Percentiles rank a stretch among this genome's conserved stretches.
These are phyloP conservation scores for Saturnispora mendoncae DNA, from an alignment of 805 yeast genomes.

Conservation along the genomic window DNA sequence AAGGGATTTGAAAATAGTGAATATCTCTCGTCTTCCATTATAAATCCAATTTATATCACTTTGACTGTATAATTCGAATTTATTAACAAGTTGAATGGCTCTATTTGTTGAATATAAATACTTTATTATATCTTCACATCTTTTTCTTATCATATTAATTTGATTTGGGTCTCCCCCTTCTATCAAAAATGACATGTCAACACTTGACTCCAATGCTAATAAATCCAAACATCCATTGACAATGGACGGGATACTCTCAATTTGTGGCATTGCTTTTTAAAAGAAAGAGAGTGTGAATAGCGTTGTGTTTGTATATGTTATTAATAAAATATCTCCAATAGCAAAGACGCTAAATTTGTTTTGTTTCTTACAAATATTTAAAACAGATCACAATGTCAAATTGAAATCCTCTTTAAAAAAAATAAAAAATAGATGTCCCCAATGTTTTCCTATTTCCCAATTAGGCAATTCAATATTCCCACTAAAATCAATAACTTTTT, in stretches of 20 bases:
- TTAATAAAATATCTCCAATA: too few relatives aligned
- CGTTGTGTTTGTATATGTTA: too few relatives aligned
- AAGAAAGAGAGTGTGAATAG: too few relatives aligned
- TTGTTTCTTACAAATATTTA: conserved; percentile 35
- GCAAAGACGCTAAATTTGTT: too few relatives aligned
- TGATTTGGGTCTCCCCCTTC: background rate
- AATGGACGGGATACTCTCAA: conserved; percentile 4
- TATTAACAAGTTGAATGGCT: conserved; percentile 1
- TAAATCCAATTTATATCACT: conserved; percentile 23
- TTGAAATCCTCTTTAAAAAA: conserved; percentile 74
- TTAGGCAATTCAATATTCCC: conserved; percentile 2
- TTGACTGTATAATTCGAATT: background rate
- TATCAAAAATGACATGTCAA: background rate
- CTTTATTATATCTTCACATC: background rate
- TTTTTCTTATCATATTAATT: background rate
- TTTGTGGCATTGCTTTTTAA: conserved; percentile 21
- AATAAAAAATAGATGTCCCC: conserved; percentile 35
- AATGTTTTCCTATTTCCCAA: conserved; percentile 82
- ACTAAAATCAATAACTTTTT: conserved; percentile 22
- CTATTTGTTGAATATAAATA: conserved; percentile 2
- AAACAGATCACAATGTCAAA: conserved; percentile 92
- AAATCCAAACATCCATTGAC: conserved; percentile 6
- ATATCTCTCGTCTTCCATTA: conserved; percentile 28
- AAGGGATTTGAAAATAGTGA: conserved; percentile 25
- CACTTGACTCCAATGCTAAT: background rate